Percentiles rank a stretch among this genome's conserved stretches.
phyloP scores from a whole-genome alignment of 2,329 filamentous ascomycete species.

The Exophiala alcalophila region DNA sequence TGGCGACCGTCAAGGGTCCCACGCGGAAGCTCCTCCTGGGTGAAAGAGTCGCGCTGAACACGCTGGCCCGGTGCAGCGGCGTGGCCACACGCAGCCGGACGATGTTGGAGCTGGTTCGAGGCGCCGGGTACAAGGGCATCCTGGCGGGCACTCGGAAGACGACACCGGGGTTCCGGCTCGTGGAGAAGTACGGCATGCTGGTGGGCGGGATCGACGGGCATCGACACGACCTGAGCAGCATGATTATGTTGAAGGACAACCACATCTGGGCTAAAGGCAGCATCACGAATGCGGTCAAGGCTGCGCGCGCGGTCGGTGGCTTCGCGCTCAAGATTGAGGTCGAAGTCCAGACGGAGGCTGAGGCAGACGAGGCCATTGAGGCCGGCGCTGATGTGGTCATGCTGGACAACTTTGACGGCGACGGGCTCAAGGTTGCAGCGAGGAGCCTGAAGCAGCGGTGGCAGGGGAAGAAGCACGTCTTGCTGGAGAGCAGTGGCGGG shows the following conservation, averaged over 20 bases:
- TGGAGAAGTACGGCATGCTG: conserved; percentile 98
- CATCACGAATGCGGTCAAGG: conserved; percentile 79
- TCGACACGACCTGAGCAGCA: conserved; percentile 82
- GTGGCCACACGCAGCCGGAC: conserved; percentile 68
- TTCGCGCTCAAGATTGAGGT: conserved; percentile 96
- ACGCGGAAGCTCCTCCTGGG: conserved; percentile 82
- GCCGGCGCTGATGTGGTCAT: conserved; percentile 95
- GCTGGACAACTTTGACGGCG: conserved; percentile 90
- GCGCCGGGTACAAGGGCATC: conserved; percentile 72
- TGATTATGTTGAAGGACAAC: conserved; percentile 99
- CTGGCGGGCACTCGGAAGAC: conserved; percentile 97
- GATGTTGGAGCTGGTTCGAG: conserved; percentile 56
- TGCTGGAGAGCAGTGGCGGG: conserved; percentile 91
- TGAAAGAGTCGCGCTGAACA: conserved; percentile 89
- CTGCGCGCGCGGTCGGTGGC: conserved; percentile 78
- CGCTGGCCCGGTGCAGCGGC: conserved; percentile 84
- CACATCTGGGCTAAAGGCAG: conserved; percentile 76
- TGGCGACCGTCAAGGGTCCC: conserved; percentile 83
- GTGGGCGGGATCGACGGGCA: conserved; percentile 90
- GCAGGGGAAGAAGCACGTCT: conserved; percentile 64
- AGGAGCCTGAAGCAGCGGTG: conserved; percentile 74
- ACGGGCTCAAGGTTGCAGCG: conserved; percentile 73
- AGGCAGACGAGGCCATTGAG: conserved; percentile 85
- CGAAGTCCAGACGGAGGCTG: conserved; percentile 81
- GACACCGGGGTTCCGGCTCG: conserved; percentile 88